These are phyloP conservation scores for Trichoderma asperellum DNA, from an alignment of 2,329 filamentous ascomycete genomes.

Conservation along the genomic window DNA sequence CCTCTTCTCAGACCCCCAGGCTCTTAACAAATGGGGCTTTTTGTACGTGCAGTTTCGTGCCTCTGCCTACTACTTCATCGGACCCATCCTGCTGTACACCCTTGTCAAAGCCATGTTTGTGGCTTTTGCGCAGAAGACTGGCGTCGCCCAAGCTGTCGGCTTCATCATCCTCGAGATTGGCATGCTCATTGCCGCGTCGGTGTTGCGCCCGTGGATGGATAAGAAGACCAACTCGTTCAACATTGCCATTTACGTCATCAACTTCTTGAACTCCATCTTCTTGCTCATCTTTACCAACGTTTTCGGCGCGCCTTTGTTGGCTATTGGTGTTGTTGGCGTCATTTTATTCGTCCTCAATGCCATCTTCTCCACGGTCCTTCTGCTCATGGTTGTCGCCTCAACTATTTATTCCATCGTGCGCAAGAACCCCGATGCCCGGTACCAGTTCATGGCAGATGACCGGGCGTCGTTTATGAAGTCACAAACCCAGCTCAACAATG, in stretches of 20 bases:
- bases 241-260: slow-evolving; percentile 86
- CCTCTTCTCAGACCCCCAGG: slow-evolving; percentile 88
- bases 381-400: slow-evolving; percentile 74
- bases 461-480: slow-evolving; percentile 98
- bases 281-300: slow-evolving; percentile 85
- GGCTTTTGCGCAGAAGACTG: slow-evolving; percentile 67
- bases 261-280: slow-evolving; percentile 90
- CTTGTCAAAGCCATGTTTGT: slow-evolving; percentile 91
- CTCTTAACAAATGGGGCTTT: slow-evolving; percentile 97
- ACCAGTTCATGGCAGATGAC: slow-evolving; percentile 96
- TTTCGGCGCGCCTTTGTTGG: slow-evolving; percentile 80
- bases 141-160: slow-evolving; percentile 76
- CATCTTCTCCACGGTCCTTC: slow-evolving; percentile 77
- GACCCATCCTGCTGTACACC: slow-evolving; percentile 76
- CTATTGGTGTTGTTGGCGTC: slow-evolving; percentile 86
- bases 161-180: slow-evolving; percentile 81
- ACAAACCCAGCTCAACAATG: slow-evolving; percentile 69
- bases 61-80: slow-evolving; percentile 92
- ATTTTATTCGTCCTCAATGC: slow-evolving; percentile 89
- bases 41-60: slow-evolving; percentile 96
- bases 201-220: slow-evolving; percentile 96
- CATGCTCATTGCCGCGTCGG: slow-evolving; percentile 75
- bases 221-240: slow-evolving; percentile 98
- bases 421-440: slow-evolving; percentile 92
- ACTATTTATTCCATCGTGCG: slow-evolving; percentile 73